phyloP scores from a whole-genome alignment of 306 rosid genomes.

The Quercus agrifolia region DNA sequence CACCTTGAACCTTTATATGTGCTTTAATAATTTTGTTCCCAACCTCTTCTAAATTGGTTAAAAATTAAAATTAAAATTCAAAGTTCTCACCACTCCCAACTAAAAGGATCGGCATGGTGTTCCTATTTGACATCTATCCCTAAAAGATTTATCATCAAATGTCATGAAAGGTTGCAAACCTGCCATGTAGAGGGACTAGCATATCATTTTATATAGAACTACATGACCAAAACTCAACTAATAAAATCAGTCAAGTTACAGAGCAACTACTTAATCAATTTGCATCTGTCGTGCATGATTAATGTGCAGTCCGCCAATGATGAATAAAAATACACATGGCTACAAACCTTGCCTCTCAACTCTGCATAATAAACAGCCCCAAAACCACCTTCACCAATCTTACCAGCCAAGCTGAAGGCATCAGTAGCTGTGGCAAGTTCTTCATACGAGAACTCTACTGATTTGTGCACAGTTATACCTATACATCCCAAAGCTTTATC shows the following conservation, averaged over 20 bases:
- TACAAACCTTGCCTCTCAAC: conserved; percentile 80
- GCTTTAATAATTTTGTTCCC: neutral
- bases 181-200: neutral
- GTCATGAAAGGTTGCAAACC: neutral
- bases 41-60: neutral
- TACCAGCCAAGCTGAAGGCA: conserved; percentile 62
- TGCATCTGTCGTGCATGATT: neutral
- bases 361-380: conserved; percentile 89
- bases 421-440: conserved; percentile 75
- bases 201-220: neutral
- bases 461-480: conserved; percentile 60
- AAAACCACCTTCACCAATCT: conserved; percentile 90
- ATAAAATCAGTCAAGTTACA: neutral
- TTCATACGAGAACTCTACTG: conserved; percentile 68
- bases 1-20: neutral
- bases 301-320: neutral
- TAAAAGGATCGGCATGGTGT: neutral
- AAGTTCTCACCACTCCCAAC: neutral
- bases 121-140: neutral
- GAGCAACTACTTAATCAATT: neutral
- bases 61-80: neutral
- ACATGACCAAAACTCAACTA: neutral
- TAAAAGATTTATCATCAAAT: neutral
- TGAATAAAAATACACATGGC: conserved; percentile 8
- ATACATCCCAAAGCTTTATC: conserved; percentile 33